Conservation (phyloP, 108 stramenopile species). For the Aureococcus anophagefferens region DNA sequence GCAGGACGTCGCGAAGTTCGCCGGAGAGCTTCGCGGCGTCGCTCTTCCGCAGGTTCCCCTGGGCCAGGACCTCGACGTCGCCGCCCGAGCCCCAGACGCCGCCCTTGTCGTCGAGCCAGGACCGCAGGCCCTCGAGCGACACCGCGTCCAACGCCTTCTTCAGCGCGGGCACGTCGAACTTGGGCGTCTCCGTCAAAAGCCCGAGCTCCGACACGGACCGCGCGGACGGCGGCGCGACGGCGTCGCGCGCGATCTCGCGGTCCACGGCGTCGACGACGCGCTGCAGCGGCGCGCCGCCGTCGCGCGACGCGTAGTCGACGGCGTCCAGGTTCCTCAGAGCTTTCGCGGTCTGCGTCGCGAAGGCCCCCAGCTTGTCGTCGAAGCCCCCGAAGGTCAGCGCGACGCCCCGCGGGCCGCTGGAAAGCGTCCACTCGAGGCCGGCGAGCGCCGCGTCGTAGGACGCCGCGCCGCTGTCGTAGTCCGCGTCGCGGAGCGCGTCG, state of each 20-base stretch:
- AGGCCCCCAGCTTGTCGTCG: constrained; percentile 61
- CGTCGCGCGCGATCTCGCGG: background rate
- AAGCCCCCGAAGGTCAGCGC: constrained; percentile 73
- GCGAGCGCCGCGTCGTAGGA: constrained; percentile 56
- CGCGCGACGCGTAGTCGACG: background rate
- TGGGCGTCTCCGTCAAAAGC: constrained; percentile 4
- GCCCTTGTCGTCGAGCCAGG: constrained; percentile 30
- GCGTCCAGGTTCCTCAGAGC: constrained; percentile 17
- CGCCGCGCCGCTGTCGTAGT: background rate
- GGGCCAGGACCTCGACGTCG: constrained; percentile 60
- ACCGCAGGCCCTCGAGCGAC: constrained; percentile 41
- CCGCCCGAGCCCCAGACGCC: constrained; percentile 53
- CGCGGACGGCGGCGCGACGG: background rate
- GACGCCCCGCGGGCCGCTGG: constrained; percentile 60
- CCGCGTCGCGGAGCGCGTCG: background rate
- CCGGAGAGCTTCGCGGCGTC: too few relatives aligned
- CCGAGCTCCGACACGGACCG: background rate
- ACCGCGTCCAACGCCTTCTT: constrained; percentile 40
- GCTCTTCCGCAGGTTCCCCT: constrained; percentile 44
- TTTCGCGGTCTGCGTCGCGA: constrained; percentile 54
- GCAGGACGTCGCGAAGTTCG: too few relatives aligned
- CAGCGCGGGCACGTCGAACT: constrained; percentile 49
- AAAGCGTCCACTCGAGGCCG: constrained; percentile 60
- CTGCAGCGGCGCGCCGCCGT: background rate
- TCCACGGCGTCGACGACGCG: background rate